Conservation (phyloP, 2,329 filamentous ascomycete species). For the Alternaria ventricosa region DNA sequence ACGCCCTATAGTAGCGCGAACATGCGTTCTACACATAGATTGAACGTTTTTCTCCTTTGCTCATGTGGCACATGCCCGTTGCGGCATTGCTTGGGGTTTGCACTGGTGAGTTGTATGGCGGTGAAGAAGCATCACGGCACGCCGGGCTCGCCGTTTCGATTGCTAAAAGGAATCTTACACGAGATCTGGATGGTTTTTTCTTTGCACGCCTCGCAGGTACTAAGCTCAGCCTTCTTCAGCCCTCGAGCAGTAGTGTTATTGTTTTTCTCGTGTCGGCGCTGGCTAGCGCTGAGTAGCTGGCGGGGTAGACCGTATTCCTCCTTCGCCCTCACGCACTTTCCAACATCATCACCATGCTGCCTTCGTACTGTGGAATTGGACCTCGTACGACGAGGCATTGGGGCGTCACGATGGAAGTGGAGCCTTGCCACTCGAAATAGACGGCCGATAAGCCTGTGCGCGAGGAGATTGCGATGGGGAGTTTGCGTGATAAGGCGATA, state of each 20-base stretch:
- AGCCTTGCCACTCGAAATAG: background rate
- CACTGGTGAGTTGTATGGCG: background rate
- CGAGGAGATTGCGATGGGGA: background rate
- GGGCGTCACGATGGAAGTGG: background rate
- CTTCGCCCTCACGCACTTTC: background rate
- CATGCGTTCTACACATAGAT: background rate
- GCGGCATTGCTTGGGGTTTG: background rate
- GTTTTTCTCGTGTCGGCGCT: background rate
- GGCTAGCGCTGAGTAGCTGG: background rate
- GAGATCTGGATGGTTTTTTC: background rate
- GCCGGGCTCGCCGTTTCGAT: background rate
- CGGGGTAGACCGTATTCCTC: constrained; percentile 1
- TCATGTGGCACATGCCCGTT: constrained; percentile 1
- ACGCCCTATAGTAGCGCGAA: constrained; percentile 1
- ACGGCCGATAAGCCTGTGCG: background rate
- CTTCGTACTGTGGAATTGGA: background rate
- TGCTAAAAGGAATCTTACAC: background rate
- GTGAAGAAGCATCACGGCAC: background rate
- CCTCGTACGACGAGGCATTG: background rate
- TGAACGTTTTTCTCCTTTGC: background rate
- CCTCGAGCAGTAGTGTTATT: background rate
- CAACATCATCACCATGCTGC: background rate
- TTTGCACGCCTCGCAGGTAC: background rate
- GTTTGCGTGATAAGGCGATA: background rate
- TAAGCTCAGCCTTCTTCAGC: background rate